These are phyloP conservation scores for Jatropha podagrica DNA, from an alignment of 441 rosid genomes.

Conservation along the genomic window DNA sequence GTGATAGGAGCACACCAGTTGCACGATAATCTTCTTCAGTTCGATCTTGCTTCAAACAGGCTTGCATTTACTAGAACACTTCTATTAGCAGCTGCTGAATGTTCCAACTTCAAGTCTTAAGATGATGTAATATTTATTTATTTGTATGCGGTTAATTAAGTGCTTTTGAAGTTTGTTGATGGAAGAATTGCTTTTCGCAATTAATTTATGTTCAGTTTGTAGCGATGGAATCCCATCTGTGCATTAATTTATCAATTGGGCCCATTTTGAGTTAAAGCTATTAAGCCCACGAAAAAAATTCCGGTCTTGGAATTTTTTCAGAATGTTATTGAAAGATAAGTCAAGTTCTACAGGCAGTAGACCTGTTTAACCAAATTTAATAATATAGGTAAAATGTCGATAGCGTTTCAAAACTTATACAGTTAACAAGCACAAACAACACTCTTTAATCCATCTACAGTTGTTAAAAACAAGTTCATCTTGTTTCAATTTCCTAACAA, in stretches of 20 bases:
- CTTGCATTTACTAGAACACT: slow-evolving; percentile 17
- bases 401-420: slow-evolving; percentile 5
- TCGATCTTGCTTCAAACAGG: slow-evolving; percentile 19
- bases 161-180: too few relatives aligned
- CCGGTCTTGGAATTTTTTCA: too few relatives aligned
- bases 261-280: too few relatives aligned
- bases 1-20: slow-evolving; percentile 21
- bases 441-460: not conserved
- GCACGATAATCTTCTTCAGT: not conserved
- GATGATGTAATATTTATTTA: too few relatives aligned
- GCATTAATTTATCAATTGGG: too few relatives aligned
- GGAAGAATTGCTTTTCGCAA: too few relatives aligned
- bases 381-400: slow-evolving; percentile 10
- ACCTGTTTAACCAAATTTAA: not conserved
- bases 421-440: slow-evolving; percentile 27
- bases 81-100: not conserved
- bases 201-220: too few relatives aligned
- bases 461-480: slow-evolving; percentile 12
- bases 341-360: too few relatives aligned
- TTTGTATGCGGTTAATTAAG: too few relatives aligned
- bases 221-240: too few relatives aligned
- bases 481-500: not conserved
- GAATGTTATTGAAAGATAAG: too few relatives aligned
- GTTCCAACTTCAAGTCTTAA: slow-evolving; percentile 24
- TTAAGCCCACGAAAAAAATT: too few relatives aligned